Conservation (phyloP, 2,329 filamentous ascomycete genomes). For the Emmonsiellopsis sp. region DNA sequence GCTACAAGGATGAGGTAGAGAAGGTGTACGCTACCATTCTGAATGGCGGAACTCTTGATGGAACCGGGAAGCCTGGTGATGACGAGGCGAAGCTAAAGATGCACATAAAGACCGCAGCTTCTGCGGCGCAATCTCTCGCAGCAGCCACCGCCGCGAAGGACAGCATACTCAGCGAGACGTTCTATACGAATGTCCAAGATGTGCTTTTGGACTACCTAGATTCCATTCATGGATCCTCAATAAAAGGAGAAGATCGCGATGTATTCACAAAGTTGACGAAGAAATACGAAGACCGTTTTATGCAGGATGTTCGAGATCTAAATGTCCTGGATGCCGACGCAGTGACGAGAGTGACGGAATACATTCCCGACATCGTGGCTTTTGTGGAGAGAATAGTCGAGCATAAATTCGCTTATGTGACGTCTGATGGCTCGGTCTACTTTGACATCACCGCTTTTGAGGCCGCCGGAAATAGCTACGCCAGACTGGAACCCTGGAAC, state of each 20-base stretch:
- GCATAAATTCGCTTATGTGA: slow-evolving; percentile 75
- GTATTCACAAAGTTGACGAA: slow-evolving; percentile 83
- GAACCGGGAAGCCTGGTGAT: slow-evolving; percentile 53
- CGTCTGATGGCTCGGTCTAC: slow-evolving; percentile 75
- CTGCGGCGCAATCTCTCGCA: slow-evolving; percentile 40
- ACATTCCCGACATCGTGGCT: slow-evolving; percentile 72
- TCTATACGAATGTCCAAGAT: slow-evolving; percentile 52
- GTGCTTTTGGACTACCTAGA: slow-evolving; percentile 79
- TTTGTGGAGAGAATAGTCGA: slow-evolving; percentile 76
- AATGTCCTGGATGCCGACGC: slow-evolving; percentile 78
- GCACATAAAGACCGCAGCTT: slow-evolving; percentile 59
- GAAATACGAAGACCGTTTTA: slow-evolving; percentile 79
- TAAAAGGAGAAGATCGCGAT: slow-evolving; percentile 52
- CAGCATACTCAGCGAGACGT: slow-evolving; percentile 31
- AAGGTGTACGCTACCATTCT: slow-evolving; percentile 46
- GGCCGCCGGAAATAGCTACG: slow-evolving; percentile 72
- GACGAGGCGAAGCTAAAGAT: slow-evolving; percentile 83
- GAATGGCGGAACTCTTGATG: slow-evolving; percentile 45
- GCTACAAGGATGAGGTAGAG: slow-evolving; percentile 39
- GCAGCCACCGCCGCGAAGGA: slow-evolving; percentile 15
- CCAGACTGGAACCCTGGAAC: slow-evolving; percentile 75
- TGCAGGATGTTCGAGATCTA: slow-evolving; percentile 74
- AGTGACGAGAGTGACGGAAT: slow-evolving; percentile 85
- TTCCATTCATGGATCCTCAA: slow-evolving; percentile 44
- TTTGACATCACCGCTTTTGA: slow-evolving; percentile 88